These are phyloP conservation scores for Barnettozyma hawaiiensis DNA, from an alignment of 1,139 yeast genomes.

Conservation along the genomic window DNA sequence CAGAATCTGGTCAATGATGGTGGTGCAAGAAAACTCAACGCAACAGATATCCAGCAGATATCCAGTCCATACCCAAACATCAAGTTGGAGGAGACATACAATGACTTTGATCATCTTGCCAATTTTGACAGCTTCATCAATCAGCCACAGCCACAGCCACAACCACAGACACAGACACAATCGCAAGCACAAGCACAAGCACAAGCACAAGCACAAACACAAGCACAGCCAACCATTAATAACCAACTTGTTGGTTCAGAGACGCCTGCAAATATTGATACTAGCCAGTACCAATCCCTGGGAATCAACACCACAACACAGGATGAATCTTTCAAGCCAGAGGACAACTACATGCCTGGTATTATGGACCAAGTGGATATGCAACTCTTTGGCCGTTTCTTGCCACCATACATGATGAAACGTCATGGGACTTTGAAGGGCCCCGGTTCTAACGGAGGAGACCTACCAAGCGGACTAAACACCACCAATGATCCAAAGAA, in stretches of 20 bases:
- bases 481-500: constrained; percentile 22
- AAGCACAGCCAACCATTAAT: not conserved
- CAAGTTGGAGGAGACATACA: constrained; percentile 21
- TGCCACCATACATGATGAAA: constrained; percentile 78
- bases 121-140: constrained; percentile 26
- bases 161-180: too few relatives aligned
- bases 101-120: constrained; percentile 25
- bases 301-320: not conserved
- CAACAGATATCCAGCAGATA: constrained; percentile 5
- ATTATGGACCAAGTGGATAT: constrained; percentile 79
- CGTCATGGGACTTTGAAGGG: constrained; percentile 25
- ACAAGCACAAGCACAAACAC: too few relatives aligned
- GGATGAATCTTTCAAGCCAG: constrained; percentile 1
- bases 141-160: constrained; percentile 19
- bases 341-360: constrained; percentile 55
- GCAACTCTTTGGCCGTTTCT: constrained; percentile 73
- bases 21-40: not conserved
- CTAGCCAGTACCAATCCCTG: not conserved
- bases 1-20: constrained; percentile 19
- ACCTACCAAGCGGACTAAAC: constrained; percentile 24
- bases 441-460: constrained; percentile 26
- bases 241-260: not conserved
- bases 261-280: not conserved
- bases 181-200: too few relatives aligned
- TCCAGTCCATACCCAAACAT: constrained; percentile 17